phyloP scores from a whole-genome alignment of 345 rosid species.

The Salix brachista region DNA sequence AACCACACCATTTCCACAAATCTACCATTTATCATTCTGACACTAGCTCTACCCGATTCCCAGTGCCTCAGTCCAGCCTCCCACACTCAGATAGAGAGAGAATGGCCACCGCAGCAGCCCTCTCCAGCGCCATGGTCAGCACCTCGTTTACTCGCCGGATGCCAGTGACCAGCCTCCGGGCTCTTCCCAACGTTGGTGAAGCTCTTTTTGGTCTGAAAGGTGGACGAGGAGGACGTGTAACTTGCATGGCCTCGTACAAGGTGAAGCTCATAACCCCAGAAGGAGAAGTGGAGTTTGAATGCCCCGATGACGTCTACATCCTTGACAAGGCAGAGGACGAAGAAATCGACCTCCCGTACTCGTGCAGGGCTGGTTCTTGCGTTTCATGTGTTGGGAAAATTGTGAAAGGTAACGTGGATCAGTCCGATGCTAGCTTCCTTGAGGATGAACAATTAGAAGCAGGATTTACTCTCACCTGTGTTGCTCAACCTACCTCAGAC shows the following conservation, averaged over 20 bases:
- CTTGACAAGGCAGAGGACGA: conserved; percentile 68
- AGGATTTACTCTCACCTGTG: conserved; percentile 92
- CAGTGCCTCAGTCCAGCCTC: background rate
- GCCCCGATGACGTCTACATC: conserved; percentile 60
- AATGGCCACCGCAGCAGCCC: conserved; percentile 55
- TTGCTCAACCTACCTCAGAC: conserved; percentile 55
- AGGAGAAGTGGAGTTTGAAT: conserved; percentile 46
- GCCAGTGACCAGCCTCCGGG: conserved; percentile 39
- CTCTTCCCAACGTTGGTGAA: conserved; percentile 41
- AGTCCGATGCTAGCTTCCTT: conserved; percentile 80
- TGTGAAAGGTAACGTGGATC: conserved; percentile 50
- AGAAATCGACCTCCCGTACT: conserved; percentile 85
- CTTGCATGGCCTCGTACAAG: conserved; percentile 72
- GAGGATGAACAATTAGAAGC: too few relatives aligned
- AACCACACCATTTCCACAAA: conserved; percentile 28
- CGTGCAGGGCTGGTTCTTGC: conserved; percentile 95
- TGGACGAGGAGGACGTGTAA: conserved; percentile 54
- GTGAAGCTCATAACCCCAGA: conserved; percentile 74
- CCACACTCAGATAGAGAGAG: background rate
- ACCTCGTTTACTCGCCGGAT: conserved; percentile 52
- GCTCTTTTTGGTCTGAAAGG: too few relatives aligned
- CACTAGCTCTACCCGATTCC: background rate
- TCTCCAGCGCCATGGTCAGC: conserved; percentile 58
- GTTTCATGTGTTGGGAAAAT: conserved; percentile 79
- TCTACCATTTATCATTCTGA: conserved; percentile 18